A percentile compares a stretch with the other conserved stretches of the same genome.
phyloP scores from a whole-genome alignment of 202 grass and related monocot genomes.

The Cymbopogon flexuosus region DNA sequence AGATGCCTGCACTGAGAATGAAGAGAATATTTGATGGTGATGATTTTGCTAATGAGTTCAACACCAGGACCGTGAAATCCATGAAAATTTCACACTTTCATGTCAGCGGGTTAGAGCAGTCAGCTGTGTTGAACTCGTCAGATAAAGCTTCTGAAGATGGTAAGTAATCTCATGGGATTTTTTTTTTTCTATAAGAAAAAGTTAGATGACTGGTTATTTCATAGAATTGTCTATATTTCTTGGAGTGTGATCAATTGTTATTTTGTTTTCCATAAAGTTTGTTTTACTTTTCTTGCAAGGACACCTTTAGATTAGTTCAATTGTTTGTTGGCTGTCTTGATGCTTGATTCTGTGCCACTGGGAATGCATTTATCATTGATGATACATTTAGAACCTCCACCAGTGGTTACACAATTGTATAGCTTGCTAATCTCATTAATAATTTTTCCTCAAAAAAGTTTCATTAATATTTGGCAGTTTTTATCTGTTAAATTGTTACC shows the following conservation, averaged over 20 bases:
- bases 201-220: slow-evolving; percentile 7
- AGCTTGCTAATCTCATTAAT: not conserved
- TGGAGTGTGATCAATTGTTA: not conserved
- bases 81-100: slow-evolving; percentile 38
- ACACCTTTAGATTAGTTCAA: not conserved
- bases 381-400: slow-evolving; percentile 7
- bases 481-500: not conserved
- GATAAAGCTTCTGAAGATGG: slow-evolving; percentile 38
- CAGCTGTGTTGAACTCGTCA: slow-evolving; percentile 34
- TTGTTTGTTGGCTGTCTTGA: not conserved
- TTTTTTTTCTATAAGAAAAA: not conserved
- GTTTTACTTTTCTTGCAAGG: not conserved
- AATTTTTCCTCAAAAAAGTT: not conserved
- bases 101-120: slow-evolving; percentile 30
- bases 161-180: slow-evolving; percentile 36
- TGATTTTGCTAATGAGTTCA: slow-evolving; percentile 32
- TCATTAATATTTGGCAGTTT: not conserved
- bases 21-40: slow-evolving; percentile 55
- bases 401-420: not conserved
- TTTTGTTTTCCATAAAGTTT: not conserved
- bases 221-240: slow-evolving; percentile 1
- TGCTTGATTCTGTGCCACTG: not conserved
- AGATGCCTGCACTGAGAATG: slow-evolving; percentile 66
- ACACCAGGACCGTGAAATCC: slow-evolving; percentile 30
- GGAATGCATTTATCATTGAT: not conserved